These are phyloP conservation scores for Carpinus viminea DNA, from an alignment of 306 rosid genomes.

Conservation along the genomic window DNA sequence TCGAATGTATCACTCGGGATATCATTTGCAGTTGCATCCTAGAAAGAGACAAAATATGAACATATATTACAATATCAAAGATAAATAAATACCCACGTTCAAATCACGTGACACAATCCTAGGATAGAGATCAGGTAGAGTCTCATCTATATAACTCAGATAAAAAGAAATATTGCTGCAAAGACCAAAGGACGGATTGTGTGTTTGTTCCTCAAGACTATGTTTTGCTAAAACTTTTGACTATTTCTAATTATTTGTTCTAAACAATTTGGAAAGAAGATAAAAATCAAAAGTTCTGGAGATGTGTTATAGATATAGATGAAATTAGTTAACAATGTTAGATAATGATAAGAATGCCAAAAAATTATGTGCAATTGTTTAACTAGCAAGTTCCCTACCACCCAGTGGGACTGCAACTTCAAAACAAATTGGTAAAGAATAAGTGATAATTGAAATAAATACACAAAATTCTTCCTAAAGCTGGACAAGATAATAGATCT, in stretches of 20 bases:
- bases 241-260: too few species aligned
- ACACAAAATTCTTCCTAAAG: background rate
- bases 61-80: background rate
- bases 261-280: background rate
- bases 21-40: constrained; percentile 96
- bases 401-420: too few species aligned
- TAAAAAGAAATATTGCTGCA: background rate
- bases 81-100: too few species aligned
- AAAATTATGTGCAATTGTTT: too few species aligned
- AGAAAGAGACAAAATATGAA: constrained; percentile 17
- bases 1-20: constrained; percentile 57
- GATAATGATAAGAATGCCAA: background rate
- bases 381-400: too few species aligned
- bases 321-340: background rate
- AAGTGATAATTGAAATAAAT: too few species aligned
- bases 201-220: too few species aligned
- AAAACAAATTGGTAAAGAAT: too few species aligned
- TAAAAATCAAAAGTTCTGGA: background rate
- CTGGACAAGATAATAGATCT: constrained; percentile 23
- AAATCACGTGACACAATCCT: too few species aligned
- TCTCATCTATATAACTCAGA: background rate
- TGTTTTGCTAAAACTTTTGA: too few species aligned
- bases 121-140: background rate
- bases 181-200: too few species aligned
- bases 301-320: background rate